Conservation (phyloP, 257 asterid species). For the Solanum chmielewskii region DNA sequence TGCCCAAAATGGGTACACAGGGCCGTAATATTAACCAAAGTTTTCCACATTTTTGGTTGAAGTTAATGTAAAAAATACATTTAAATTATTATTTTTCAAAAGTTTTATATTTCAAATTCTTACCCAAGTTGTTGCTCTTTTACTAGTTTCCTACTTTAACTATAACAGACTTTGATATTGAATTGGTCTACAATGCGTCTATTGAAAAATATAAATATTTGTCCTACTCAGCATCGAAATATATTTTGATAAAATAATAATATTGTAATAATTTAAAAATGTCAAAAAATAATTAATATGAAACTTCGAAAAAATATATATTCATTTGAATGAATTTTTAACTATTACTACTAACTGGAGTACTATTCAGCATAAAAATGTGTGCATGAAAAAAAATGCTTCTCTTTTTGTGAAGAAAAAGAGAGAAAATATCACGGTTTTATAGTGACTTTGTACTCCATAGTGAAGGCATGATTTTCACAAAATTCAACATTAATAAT, state of each 20-base stretch:
- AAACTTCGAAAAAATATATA: not conserved
- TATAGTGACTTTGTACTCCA: not conserved
- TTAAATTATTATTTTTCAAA: not conserved
- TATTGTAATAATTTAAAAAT: no score
- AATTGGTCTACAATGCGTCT: not conserved
- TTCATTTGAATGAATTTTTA: not conserved
- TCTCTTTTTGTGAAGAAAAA: not conserved
- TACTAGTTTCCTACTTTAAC: not conserved
- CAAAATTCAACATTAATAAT: not conserved
- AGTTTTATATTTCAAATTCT: not conserved
- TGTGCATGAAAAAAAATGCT: not conserved
- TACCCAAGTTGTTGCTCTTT: not conserved
- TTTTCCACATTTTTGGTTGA: not conserved
- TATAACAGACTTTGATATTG: no score
- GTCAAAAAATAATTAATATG: no score
- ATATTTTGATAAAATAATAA: no score
- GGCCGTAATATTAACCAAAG: not conserved
- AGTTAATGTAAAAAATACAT: not conserved
- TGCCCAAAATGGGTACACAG: not conserved
- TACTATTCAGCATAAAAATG: not conserved
- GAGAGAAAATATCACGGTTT: not conserved
- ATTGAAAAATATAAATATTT: no score
- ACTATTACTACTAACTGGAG: not conserved
- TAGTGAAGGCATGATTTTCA: not conserved
- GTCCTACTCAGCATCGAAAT: accelerated